Evolutionary conservation across 192 early-diverging fungal genomes (phyloP), one percentile per base, ranked within the genome.

Genomic region (Linnemannia exigua): DNA sequence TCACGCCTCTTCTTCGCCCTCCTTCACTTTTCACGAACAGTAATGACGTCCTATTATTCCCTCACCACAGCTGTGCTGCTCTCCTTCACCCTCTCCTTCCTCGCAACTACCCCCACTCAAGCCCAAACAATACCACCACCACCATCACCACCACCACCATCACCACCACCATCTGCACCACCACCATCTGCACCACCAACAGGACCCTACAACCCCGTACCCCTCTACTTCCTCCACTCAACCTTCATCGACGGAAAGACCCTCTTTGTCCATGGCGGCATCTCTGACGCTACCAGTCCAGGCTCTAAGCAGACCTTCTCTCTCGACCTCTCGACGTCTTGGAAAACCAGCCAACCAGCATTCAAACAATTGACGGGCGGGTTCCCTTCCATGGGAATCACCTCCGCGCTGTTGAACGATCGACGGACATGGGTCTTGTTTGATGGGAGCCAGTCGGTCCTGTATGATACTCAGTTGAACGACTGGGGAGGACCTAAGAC

Each of bases 281-380:
- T n/a, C 35, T 3, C 41, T 37, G 5, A 17, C 52, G 35, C 8
- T 35, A 46, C 3, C 25, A 68, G 47, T 31, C 35, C 46, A 28
- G 33, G 28, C 22, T 50, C n/a, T 11, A 36, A 7, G 2, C 80
- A 82, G 70, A 20, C 70, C 7, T 76, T 72, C 70, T 47, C 70
- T 8, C 3, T 82, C 25, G 80, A 82, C 37, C 75, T 82, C 58
- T 82, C 80, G 1, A 28, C 19, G 0, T 38, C 80, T 22, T 82
- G 80, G 80, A 46, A 76, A 16, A 36, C 67, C 14, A 44, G 25
- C 14, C n/a, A 51, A 5, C 74, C 75, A 31, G 35, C 61, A 0
- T 74, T 44, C 58, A 76, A 72, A 16, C 20, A 58, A 47, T 70
- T 82, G 16, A 44, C 80, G 19, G 9, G 41, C 16, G 70, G 75